Evolutionary conservation across 345 rosid genomes (phyloP).

Genomic region (Acer yangbiense): DNA sequence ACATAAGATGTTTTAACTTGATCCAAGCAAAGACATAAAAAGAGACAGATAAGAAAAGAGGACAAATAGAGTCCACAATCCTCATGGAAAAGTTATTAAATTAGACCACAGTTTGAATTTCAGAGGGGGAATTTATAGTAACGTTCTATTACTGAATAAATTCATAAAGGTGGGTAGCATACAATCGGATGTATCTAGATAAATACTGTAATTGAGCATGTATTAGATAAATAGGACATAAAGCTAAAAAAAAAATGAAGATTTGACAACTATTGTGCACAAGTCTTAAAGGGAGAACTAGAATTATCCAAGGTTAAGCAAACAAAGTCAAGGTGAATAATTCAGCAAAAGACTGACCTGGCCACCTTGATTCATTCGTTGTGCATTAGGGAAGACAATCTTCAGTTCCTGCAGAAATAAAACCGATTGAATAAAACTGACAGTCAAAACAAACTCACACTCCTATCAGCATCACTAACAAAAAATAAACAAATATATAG

Average conservation of each 20-base stretch:
- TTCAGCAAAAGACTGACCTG: slow-evolving; percentile 53
- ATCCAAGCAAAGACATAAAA: background rate
- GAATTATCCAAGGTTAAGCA: background rate
- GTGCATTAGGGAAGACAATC: slow-evolving; percentile 34
- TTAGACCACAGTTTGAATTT: background rate
- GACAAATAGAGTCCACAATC: background rate
- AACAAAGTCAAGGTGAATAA: background rate
- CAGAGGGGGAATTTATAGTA: background rate
- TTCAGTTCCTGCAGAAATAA: slow-evolving; percentile 58
- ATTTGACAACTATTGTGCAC: background rate
- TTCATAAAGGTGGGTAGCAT: background rate
- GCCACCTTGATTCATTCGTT: slow-evolving; percentile 78
- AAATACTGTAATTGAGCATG: background rate
- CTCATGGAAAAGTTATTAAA: background rate
- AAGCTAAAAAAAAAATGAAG: background rate
- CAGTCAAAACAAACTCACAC: background rate
- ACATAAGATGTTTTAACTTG: background rate
- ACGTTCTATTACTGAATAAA: background rate
- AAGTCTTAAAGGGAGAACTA: background rate
- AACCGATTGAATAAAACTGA: slow-evolving; percentile 18
- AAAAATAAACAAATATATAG: background rate
- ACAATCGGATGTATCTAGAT: background rate
- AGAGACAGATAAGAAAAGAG: background rate
- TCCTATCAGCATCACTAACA: background rate
- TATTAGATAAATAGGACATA: no score